Evolutionary conservation across 495 filamentous ascomycete species (phyloP), one percentile per base, ranked within the genome.

Genomic region (Aspergillus conjunctus): DNA sequence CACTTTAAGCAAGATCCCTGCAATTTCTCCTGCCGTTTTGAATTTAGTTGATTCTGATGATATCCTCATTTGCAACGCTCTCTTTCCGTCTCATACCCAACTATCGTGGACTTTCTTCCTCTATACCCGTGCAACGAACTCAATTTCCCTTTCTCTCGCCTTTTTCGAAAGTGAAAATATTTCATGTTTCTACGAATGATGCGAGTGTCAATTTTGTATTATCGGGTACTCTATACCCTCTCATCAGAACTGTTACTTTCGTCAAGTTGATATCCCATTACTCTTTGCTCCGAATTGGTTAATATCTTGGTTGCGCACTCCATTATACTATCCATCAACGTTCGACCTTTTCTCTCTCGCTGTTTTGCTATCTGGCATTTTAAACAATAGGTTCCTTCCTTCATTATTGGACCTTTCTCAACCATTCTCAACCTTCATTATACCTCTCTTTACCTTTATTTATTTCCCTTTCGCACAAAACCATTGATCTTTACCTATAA

Each of bases 121-220:
- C 58, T 59, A 55, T 65, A 49, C 34, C 26, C 56, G 58, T 52
- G 63, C 57, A 39, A 49, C 22, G 51, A 54, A 69, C 69, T 68
- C 66, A 70, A 58, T 58, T 61, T 54, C 64, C 58, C 53, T 54
- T 20, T 48, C 45, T 34, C 39, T 45, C 53, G 37, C 51, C 46
- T 48, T 34, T 51, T 33, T 33, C 39, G 49, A 63, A 66, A 63
- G 53, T 56, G 61, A 73, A 65, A 68, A 73, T 66, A 68, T 60
- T 66, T 58, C 68, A 71, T 72, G 67, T 70, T 73, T 56, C 56
- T 67, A 77, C 56, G 72, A 75, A 66, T 76, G 71, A 78, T 70
- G 69, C 69, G 64, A 71, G 67, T 73, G 65, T 73, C 21, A 26
- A 60, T 66, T 68, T 67, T 54, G 57, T 39, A 51, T 43, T 58